Base-by-base conservation (phyloP, 306 rosid species). In the Senna tora region DNA sequence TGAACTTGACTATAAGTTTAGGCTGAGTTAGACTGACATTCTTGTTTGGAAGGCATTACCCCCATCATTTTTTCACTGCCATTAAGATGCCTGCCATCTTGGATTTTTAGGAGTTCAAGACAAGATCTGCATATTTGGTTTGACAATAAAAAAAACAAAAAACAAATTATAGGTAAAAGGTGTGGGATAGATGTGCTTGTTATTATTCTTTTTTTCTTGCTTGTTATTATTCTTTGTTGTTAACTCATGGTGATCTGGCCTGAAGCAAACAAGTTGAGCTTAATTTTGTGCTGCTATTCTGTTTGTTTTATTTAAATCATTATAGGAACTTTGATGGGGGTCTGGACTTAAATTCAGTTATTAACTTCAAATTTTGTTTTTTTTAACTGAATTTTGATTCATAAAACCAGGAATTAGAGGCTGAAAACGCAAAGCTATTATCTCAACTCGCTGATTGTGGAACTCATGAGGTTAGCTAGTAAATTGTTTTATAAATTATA, bases 321-420 rank as follows among this genome's bases (percentile, higher is more conserved):
- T 28, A 4, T 5, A 9, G 46, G 58, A 22, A 47, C 30, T 41
- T 50, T 19, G 54, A n/a, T 53, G 67, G 63, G 19, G 34, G 21
- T 54, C 36, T 55, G 57, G 56, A 16, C 60, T 28, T 36, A 58
- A 15, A 34, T 75, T 42, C 34, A 46, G 17, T 63, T 64, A 39
- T 14, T 15, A 30, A 39, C 43, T 56, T 56, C 25, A 1, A 21
- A 8, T 55, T 14, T 17, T 65, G 34, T 69, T 74, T 65, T 67
- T 17, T n/a, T 32, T 39, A 36, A 36, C 68, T 78, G 51, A 46
- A 51, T 64, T 69, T 20, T 51, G 69, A 68, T 43, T 71, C 38
- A 15, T 52, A 30, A 25, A 13, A 65, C 67, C 69, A 89, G 97
- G 92, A 89, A 69, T 80, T 86, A 74, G 92, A 89, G 80, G 86